Percentiles rank a stretch among this genome's conserved stretches.
phyloP scores from a whole-genome alignment of 1,284 basidiomycete genomes.

The Xanthoconium separans region DNA sequence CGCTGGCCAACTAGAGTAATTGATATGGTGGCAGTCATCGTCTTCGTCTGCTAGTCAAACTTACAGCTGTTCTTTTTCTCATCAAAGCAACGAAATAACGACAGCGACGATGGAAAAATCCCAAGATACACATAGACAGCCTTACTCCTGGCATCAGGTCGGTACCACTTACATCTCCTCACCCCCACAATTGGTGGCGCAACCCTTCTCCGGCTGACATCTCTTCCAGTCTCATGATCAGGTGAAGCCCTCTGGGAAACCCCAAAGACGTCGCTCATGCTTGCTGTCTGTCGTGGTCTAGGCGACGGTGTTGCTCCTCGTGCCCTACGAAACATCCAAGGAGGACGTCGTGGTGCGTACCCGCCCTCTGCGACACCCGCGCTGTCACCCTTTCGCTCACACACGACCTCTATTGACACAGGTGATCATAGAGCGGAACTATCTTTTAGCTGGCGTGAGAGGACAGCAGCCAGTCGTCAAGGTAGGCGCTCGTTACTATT shows the following conservation, averaged over 20 bases:
- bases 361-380: not conserved
- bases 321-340: slow-evolving; percentile 66
- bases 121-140: slow-evolving; percentile 40
- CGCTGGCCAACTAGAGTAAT: slow-evolving; percentile 23
- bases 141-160: slow-evolving; percentile 66
- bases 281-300: slow-evolving; percentile 32
- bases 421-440: slow-evolving; percentile 69
- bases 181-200: slow-evolving; percentile 15
- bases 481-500: slow-evolving; percentile 36
- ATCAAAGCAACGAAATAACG: slow-evolving; percentile 12
- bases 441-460: slow-evolving; percentile 67
- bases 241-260: slow-evolving; percentile 38
- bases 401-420: slow-evolving; percentile 27
- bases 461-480: slow-evolving; percentile 70
- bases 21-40: slow-evolving; percentile 22
- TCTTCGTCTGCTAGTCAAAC: slow-evolving; percentile 3
- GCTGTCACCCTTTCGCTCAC: slow-evolving; percentile 5
- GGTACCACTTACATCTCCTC: slow-evolving; percentile 10
- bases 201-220: slow-evolving; percentile 19
- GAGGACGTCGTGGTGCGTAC: slow-evolving; percentile 65
- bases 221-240: slow-evolving; percentile 60
- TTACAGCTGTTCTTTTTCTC: slow-evolving; percentile 5
- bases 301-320: slow-evolving; percentile 75
- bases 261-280: slow-evolving; percentile 12
- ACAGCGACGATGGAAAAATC: slow-evolving; percentile 26